These are phyloP conservation scores for Metschnikowia corniflorae DNA, from an alignment of 805 yeast genomes.

Conservation along the genomic window DNA sequence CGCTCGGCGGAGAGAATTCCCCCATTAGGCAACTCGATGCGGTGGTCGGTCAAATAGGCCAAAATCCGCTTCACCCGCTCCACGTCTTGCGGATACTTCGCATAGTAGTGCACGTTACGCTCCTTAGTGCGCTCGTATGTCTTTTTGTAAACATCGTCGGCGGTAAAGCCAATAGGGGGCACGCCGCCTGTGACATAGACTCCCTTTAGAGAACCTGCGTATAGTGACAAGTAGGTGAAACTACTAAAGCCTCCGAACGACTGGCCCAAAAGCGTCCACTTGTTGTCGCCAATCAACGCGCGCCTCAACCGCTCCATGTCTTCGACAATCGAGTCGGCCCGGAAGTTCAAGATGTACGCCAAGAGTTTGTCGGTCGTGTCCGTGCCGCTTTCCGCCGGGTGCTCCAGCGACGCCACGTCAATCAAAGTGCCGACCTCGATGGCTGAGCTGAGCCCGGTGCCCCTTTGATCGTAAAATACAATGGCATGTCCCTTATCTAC, in stretches of 20 bases:
- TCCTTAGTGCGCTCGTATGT: slow-evolving; percentile 46
- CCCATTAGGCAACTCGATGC: slow-evolving; percentile 46
- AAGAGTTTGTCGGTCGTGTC: slow-evolving; percentile 28
- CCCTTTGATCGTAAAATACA: slow-evolving; percentile 54
- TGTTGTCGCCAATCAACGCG: slow-evolving; percentile 29
- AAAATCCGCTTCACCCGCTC: slow-evolving; percentile 35
- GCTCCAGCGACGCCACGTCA: slow-evolving; percentile 1
- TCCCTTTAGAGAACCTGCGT: slow-evolving; percentile 38
- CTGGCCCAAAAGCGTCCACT: slow-evolving; percentile 55
- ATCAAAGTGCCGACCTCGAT: slow-evolving; percentile 34
- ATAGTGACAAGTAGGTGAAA: slow-evolving; percentile 47
- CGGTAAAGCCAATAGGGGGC: slow-evolving; percentile 46
- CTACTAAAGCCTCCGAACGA: slow-evolving; percentile 55
- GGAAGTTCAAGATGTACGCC: slow-evolving; percentile 40
- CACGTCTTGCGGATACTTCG: slow-evolving; percentile 47
- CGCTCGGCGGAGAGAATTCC: slow-evolving; percentile 48
- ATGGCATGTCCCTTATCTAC: slow-evolving; percentile 42
- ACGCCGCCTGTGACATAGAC: slow-evolving; percentile 56
- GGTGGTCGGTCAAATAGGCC: slow-evolving; percentile 26
- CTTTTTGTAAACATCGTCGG: slow-evolving; percentile 48
- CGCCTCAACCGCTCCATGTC: slow-evolving; percentile 48
- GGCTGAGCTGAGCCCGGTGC: slow-evolving; percentile 55
- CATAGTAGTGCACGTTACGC: slow-evolving; percentile 46
- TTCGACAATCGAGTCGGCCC: slow-evolving; percentile 51
- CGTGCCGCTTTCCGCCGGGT: neutral